Base-by-base conservation (phyloP, 352 stramenopile genomes). In the Phytophthora tentaculata region DNA sequence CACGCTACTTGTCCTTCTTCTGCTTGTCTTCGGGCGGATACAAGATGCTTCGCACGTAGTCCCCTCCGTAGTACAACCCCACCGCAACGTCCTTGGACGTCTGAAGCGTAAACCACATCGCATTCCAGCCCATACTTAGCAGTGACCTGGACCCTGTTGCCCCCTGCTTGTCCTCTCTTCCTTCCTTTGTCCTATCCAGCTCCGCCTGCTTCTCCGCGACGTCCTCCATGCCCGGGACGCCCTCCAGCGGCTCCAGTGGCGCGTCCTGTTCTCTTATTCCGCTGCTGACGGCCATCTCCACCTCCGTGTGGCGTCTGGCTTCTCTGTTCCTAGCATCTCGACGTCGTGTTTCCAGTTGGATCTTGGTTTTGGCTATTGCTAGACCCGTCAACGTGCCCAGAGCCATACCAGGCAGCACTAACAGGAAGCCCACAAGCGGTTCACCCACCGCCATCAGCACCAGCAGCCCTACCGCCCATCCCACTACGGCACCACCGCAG, bases 401-500 rank as follows among this genome's bases (percentile, higher is more conserved):
- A 16, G 81, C 74, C 82, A 91, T 92, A 20, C 71, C 78, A 1
- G 84, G 84, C 39, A 92, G 64, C 23, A 92, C 74, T 59, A 92
- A 56, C 48, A 92, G 63, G 43, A 92, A 91, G 6, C 84, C 83
- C 49, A 88, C 64, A 28, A 91, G 68, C 32, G 84, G 84, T 56
- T 91, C 77, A 2, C 56, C 67, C 37, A 86, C 67, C 44, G 67
- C 52, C n/a, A 92, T 22, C 26, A 90, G 71, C 53, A 88, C 58
- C 16, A 89, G 44, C 17, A 92, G 48, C 7, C 82, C 84, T 16
- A 73, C 19, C 2, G 39, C 32, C 84, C 84, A 92, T 9, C 84
- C 84, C 10, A 79, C 48, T n/a, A 87, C 63, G 1, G 84, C 77
- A 1, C 84, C 84, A 8, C 79, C 62, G 29, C 77, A 73, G 9